Evolutionary conservation across 805 yeast species (phyloP).

Genomic region (Wickerhamiella dianesei): DNA sequence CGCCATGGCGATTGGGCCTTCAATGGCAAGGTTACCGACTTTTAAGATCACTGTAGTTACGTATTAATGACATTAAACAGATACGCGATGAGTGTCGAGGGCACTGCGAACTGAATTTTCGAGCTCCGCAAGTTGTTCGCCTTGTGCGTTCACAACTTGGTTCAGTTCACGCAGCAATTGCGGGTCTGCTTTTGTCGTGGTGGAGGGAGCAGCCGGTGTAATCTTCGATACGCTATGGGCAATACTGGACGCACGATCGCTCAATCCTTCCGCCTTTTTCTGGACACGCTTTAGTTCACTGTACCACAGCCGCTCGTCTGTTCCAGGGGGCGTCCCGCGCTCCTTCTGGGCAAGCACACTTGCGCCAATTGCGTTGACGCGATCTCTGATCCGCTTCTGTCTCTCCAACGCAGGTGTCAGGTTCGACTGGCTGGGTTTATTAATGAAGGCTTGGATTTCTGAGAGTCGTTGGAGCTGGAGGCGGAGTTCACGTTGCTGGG

Average conservation of each 20-base stretch:
- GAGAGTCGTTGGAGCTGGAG: conserved; percentile 28
- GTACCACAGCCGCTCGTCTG: conserved; percentile 34
- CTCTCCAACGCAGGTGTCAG: conserved; percentile 20
- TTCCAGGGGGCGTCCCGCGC: conserved; percentile 26
- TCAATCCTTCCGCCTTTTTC: conserved; percentile 8
- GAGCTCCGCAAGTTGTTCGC: not conserved
- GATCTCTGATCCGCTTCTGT: conserved; percentile 25
- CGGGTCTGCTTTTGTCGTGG: not conserved
- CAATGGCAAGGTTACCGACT: conserved; percentile 94
- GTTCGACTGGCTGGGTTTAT: conserved; percentile 11
- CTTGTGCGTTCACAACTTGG: not conserved
- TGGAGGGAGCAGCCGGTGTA: not conserved
- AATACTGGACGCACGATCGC: not conserved
- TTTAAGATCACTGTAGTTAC: conserved; percentile 29
- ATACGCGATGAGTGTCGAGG: not conserved
- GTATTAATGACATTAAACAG: not conserved
- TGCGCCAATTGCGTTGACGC: conserved; percentile 23
- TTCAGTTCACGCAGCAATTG: not conserved
- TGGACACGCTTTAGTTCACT: conserved; percentile 31
- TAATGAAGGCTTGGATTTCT: conserved; percentile 16
- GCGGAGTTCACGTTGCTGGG: conserved; percentile 32
- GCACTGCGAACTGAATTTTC: not conserved
- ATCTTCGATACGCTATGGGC: not conserved
- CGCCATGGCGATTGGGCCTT: conserved; percentile 87
- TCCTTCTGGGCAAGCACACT: conserved; percentile 15